These are phyloP conservation scores for Eucalyptus grandis DNA, from an alignment of 345 rosid genomes.

Conservation along the genomic window DNA sequence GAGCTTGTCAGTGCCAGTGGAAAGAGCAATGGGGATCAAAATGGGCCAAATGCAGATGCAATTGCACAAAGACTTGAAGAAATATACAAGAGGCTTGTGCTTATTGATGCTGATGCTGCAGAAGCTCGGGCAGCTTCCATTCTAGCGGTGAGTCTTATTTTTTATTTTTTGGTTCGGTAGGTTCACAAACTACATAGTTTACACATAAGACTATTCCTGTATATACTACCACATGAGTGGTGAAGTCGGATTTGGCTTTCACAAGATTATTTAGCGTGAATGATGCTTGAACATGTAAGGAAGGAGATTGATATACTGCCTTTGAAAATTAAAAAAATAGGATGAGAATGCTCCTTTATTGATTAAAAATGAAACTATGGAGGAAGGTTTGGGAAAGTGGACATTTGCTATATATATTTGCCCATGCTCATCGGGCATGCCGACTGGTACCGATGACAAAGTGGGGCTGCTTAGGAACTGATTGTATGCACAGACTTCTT, in stretches of 20 bases:
- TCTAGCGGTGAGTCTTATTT: conserved; percentile 62
- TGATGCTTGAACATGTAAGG: not conserved
- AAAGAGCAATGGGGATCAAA: conserved; percentile 28
- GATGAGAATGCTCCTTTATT: not conserved
- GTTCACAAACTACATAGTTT: not conserved
- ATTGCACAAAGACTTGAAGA: conserved; percentile 62
- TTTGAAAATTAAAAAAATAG: not conserved
- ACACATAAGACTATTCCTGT: not conserved
- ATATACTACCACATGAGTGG: not conserved
- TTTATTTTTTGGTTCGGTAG: not conserved
- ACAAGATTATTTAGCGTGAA: not conserved
- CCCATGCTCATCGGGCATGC: not conserved
- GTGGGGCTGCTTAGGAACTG: not conserved
- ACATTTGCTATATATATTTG: not conserved
- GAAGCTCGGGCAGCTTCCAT: conserved; percentile 96
- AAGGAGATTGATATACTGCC: not conserved
- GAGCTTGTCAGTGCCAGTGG: conserved; percentile 42
- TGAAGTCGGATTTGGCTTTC: not conserved
- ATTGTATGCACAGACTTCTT: not conserved
- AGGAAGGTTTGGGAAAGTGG: not conserved
- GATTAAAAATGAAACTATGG: not conserved
- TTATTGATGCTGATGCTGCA: conserved; percentile 88
- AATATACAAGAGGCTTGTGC: conserved; percentile 91
- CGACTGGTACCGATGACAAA: not conserved
- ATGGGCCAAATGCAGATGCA: conserved; percentile 42